A percentile compares a stretch with the other conserved stretches of the same genome.
Evolutionary conservation across 2,329 filamentous ascomycete genomes (phyloP).

Genomic region (Hypoxylon sp.): DNA sequence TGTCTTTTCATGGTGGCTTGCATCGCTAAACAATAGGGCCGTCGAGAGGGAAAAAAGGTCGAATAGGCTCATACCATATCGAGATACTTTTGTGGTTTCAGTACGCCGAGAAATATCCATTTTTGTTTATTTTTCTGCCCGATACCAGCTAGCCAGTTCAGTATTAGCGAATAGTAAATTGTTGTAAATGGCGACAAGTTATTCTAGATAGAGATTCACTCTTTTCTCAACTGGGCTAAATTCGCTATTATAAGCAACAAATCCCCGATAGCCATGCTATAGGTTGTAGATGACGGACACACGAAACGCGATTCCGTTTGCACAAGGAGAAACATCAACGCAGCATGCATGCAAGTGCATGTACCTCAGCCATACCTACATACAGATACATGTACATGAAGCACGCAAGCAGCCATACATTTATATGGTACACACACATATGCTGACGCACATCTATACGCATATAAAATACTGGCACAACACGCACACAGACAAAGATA

Average conservation of each 20-base stretch:
- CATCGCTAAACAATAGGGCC: slow-evolving; percentile 44
- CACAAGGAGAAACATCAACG: slow-evolving; percentile 41
- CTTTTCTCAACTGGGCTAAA: background rate
- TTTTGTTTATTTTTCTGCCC: background rate
- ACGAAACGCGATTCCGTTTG: slow-evolving; percentile 48
- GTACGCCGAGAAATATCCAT: background rate
- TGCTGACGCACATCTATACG: slow-evolving; percentile 36
- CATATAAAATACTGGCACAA: slow-evolving; percentile 45
- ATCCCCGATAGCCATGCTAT: slow-evolving; percentile 43
- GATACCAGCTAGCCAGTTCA: background rate
- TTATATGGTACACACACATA: slow-evolving; percentile 31
- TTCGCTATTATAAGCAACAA: slow-evolving; percentile 37
- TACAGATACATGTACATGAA: slow-evolving; percentile 38
- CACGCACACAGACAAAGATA: slow-evolving; percentile 41
- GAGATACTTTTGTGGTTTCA: background rate
- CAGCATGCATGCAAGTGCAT: slow-evolving; percentile 39
- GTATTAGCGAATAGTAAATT: background rate
- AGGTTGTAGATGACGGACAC: slow-evolving; percentile 40
- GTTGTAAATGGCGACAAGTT: background rate
- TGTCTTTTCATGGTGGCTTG: slow-evolving; percentile 41
- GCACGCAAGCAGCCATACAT: slow-evolving; percentile 35
- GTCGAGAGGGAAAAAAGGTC: slow-evolving; percentile 7
- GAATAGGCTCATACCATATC: background rate
- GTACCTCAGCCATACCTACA: slow-evolving; percentile 33
- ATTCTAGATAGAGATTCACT: background rate